Percentiles rank a stretch among this genome's conserved stretches.
Evolutionary conservation across 2,329 filamentous ascomycete species (phyloP).

Genomic region (Rhynchosporium agropyri): DNA sequence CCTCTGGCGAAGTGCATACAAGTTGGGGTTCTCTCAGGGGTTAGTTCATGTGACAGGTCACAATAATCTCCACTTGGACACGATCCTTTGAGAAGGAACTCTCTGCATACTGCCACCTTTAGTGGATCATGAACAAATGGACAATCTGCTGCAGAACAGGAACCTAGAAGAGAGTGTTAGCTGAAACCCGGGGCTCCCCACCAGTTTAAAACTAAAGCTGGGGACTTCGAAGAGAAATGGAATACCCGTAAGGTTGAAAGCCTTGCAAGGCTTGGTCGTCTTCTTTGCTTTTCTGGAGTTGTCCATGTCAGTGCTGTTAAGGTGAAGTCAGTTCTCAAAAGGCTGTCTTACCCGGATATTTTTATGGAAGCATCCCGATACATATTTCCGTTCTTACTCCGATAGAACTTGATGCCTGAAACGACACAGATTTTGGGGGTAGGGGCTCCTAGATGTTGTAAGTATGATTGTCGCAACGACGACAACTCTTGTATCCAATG

Average conservation of each 20-base stretch:
- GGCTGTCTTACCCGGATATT: slow-evolving; percentile 68
- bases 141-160: slow-evolving; percentile 79
- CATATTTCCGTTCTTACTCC: slow-evolving; percentile 86
- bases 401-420: slow-evolving; percentile 78
- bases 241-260: slow-evolving; percentile 71
- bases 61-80: slow-evolving; percentile 79
- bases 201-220: slow-evolving; percentile 20
- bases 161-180: slow-evolving; percentile 60
- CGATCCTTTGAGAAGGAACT: slow-evolving; percentile 76
- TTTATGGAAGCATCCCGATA: slow-evolving; percentile 76
- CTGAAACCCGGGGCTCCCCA: slow-evolving; percentile 34
- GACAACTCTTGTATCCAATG: slow-evolving; percentile 19
- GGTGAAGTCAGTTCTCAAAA: background rate
- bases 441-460: slow-evolving; percentile 49
- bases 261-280: slow-evolving; percentile 73
- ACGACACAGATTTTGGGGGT: slow-evolving; percentile 76
- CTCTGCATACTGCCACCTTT: slow-evolving; percentile 89
- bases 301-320: slow-evolving; percentile 39
- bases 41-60: slow-evolving; percentile 87
- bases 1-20: slow-evolving; percentile 91
- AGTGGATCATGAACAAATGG: slow-evolving; percentile 80
- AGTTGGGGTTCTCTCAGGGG: slow-evolving; percentile 79
- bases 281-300: slow-evolving; percentile 61
- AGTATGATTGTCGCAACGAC: slow-evolving; percentile 32
- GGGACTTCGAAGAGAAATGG: slow-evolving; percentile 35